Base-by-base conservation (phyloP, 768 basidiomycete genomes). In the Xanthoconium purpureum region DNA sequence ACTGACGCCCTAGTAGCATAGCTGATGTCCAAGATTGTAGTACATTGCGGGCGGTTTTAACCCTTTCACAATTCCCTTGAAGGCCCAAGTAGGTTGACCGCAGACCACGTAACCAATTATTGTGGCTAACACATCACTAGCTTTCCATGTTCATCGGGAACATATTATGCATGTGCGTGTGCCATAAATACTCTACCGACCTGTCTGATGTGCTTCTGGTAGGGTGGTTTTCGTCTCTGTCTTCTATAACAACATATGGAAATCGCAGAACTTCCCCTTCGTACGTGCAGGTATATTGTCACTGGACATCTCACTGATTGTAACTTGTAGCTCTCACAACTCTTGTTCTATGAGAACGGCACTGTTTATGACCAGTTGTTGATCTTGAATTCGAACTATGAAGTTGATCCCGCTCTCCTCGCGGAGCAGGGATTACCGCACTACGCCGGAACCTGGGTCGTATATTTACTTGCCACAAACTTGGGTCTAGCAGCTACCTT, bases 201-300 rank as follows among this genome's bases (percentile, higher is more conserved):
- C 29, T 39, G 35, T 50, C 60, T 61, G 37, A 63, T 12, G 3
- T 30, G 2, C 2, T 36, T 58, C 18, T 61, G 52, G 43, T 59
- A 65, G 64, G 59, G 72, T 56, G 62, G 72, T 68, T 70, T 78
- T 58, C 59, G 74, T 52, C 18, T 11, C 69, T 0, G 61, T 75
- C 4, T 80, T 72, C 58, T 77, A 77, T 10, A 74, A 66, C 45
- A 84, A 87, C 57, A 70, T 77, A 10, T 86, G 84, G 84, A 68
- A 80, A 46, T 78, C 78, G 3, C 79, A 82, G 62, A 78, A 75
- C 62, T 84, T 85, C 73, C 84, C 85, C 2, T 84, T 84, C 71
- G 74, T 77, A 62, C 36, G 66, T 52, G 1, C 82, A 77, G 65
- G 63, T 65, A 47, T 39, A 0, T 11, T 17, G 39, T 29, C 10